These are phyloP conservation scores for Plenodomus biglobosus DNA, from an alignment of 2,329 filamentous ascomycete species.

Conservation along the genomic window DNA sequence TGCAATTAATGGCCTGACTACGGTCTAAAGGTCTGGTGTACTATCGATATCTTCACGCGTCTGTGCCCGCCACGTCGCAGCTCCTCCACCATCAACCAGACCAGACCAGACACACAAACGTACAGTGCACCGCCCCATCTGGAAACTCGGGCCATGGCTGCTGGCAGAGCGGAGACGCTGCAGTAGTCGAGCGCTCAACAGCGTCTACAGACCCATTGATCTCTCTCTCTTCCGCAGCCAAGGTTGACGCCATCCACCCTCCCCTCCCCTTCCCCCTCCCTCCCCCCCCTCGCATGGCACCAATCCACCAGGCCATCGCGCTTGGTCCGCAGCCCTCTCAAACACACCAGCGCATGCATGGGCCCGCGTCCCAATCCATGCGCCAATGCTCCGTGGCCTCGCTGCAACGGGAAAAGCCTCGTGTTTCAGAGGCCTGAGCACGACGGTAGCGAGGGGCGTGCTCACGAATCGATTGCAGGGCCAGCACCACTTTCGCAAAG, in stretches of 20 bases:
- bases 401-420: background rate
- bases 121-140: background rate
- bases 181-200: background rate
- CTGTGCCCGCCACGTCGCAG: constrained; percentile 2
- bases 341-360: constrained; percentile 23
- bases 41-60: background rate
- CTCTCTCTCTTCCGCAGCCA: no score
- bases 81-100: no score
- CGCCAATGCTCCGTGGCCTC: background rate
- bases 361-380: background rate
- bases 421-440: constrained; percentile 17
- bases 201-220: no score
- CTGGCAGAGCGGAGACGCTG: no score
- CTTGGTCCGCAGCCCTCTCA: constrained; percentile 9
- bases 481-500: constrained; percentile 10
- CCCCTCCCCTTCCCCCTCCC: no score
- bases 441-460: constrained; percentile 7
- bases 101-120: no score
- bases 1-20: background rate
- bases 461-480: constrained; percentile 16
- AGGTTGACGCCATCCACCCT: background rate
- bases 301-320: constrained; percentile 1
- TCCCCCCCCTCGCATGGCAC: background rate
- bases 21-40: background rate
- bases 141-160: background rate